Base-by-base conservation (phyloP, 495 filamentous ascomycete species). In the Xylaria acuta region DNA sequence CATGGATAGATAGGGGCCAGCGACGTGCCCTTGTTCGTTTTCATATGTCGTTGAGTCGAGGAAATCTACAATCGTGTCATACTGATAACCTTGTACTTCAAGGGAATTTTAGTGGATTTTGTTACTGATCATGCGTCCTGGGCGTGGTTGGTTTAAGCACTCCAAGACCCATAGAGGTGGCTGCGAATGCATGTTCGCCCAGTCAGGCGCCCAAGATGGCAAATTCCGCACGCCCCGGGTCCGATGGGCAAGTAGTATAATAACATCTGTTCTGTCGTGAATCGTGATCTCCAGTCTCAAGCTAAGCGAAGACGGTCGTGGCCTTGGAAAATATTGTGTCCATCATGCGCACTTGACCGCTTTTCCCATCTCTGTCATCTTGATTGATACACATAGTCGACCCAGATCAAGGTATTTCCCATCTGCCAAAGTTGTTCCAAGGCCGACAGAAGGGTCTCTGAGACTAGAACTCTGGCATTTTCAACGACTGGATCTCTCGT, bases 321-420 rank as follows among this genome's bases (percentile, higher is more conserved):
- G 47, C 47, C n/a, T 22, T 51, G 3, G 47, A 51, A 22, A 22
- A 51, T 51, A 51, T 51, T 51, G 25, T 51, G n/a, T 51, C 47
- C 47, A 51, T 51, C 47, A 51, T 51, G 5, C 47, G 47, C 47
- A 51, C 47, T 51, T 51, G 47, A 9, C 47, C 47, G n/a, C 47
- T 51, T 51, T 51, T 51, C 7, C 25, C 47, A 9, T 51, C 47
- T 20, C 16, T 51, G n/a, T 51, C 47, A 9, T 9, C n/a, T 22
- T 51, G 47, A 51, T 51, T 51, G n/a, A 51, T 51, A 22, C 47
- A 51, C 47, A 51, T 51, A 51, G 47, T 51, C 47, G 20, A 51
- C 47, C 47, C 47, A 25, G 20, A 51, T 9, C n/a, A 51, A 18
- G 4, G 47, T 22, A 22, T 51, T 51, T 20, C 47, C 47, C 47